phyloP scores from a whole-genome alignment of 768 basidiomycete species.

The Tulasnella sp. region DNA sequence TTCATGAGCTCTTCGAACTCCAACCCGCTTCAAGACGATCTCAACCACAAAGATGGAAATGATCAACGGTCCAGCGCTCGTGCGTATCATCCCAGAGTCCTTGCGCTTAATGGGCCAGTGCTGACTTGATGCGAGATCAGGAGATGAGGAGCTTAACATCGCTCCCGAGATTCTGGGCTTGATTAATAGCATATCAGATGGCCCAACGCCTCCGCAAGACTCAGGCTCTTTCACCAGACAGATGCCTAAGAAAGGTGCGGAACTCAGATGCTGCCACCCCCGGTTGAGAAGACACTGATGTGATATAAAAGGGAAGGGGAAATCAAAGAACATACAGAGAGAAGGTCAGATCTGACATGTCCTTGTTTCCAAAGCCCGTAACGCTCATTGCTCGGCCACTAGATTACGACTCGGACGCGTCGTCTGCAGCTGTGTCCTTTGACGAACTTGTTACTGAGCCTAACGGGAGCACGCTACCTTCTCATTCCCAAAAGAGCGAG shows the following conservation, averaged over 20 bases:
- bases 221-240: neutral
- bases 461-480: neutral
- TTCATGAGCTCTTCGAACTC: neutral
- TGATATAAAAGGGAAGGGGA: neutral
- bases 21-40: neutral
- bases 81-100: neutral
- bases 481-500: neutral
- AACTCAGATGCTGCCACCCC: neutral
- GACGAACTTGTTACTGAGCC: neutral
- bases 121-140: neutral
- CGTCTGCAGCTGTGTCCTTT: neutral
- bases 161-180: neutral
- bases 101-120: neutral
- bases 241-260: neutral
- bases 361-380: neutral
- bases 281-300: neutral
- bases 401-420: neutral
- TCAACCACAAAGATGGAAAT: neutral
- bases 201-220: neutral
- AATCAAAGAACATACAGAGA: neutral
- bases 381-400: neutral
- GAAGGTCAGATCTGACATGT: neutral
- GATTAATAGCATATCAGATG: neutral
- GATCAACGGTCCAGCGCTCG: neutral
- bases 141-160: neutral